phyloP scores from a whole-genome alignment of 805 yeast genomes.

The Candida suzukii region DNA sequence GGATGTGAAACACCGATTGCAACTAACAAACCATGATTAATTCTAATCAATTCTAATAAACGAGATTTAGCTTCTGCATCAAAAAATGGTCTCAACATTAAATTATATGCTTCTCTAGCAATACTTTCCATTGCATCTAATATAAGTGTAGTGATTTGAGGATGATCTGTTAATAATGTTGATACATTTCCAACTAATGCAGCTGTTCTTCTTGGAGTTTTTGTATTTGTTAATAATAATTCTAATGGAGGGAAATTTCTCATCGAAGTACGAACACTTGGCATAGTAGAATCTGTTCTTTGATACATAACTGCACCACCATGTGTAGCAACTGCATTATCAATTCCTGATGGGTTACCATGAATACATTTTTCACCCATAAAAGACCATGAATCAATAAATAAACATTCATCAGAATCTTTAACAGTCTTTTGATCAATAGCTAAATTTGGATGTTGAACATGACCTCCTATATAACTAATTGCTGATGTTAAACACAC shows the following conservation, averaged over 20 bases:
- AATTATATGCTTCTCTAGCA: conserved; percentile 63
- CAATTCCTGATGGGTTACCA: conserved; percentile 95
- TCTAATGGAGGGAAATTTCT: conserved; percentile 68
- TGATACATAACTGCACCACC: conserved; percentile 95
- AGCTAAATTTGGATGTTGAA: conserved; percentile 30
- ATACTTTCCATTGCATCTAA: conserved; percentile 72
- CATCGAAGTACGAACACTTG: conserved; percentile 61
- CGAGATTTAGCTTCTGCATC: conserved; percentile 32
- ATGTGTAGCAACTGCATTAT: conserved; percentile 89
- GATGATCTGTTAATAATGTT: conserved; percentile 40
- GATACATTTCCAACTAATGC: conserved; percentile 74
- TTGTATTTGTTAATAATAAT: conserved; percentile 76
- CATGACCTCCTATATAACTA: conserved; percentile 50
- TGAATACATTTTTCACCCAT: conserved; percentile 94
- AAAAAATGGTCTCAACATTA: conserved; percentile 48
- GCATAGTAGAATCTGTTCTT: conserved; percentile 47
- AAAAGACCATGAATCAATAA: conserved; percentile 81
- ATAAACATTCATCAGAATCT: conserved; percentile 38
- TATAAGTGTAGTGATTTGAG: conserved; percentile 49
- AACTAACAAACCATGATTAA: conserved; percentile 83
- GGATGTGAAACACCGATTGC: conserved; percentile 93
- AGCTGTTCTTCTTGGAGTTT: conserved; percentile 83
- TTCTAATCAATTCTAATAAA: conserved; percentile 57
- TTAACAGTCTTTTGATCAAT: conserved; percentile 27
- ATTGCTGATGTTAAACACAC: conserved; percentile 80